Base-by-base conservation (phyloP, 2,329 filamentous ascomycete genomes). In the Mycosphaerella arachidis region DNA sequence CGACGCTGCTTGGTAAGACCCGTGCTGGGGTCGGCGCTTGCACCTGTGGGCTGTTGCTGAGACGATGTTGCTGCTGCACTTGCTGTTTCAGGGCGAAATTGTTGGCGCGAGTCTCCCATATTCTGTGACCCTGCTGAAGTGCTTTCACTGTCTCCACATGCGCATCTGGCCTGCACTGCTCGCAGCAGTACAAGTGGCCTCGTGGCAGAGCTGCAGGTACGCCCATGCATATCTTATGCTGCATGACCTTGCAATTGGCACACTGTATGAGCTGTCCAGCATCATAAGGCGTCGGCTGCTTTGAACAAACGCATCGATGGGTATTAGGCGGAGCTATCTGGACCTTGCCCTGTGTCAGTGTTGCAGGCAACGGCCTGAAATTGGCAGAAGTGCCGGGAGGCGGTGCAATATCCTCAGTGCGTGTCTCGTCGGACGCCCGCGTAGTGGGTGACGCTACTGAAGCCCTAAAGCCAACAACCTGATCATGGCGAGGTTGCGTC, bases 171-270 rank as follows among this genome's bases (percentile, higher is more conserved):
- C 50, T 31, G n/a, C 50, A 52, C 29, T 52, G 50, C 50, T 52
- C 50, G 30, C 50, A 52, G 30, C 50, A 52, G 30, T 52, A 52
- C 10, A 52, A 30, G n/a, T 52, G 50, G 10, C 50, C 50, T 10
- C 50, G 50, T 10, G 50, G 50, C n/a, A 52, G 30, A 3, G n/a
- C 30, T n/a, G 27, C 10, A 52, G 50, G 50, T 30, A 52, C 50
- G n/a, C 50, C 50, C 50, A 52, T 52, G 20, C 50, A 52, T 31
- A 52, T 52, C 29, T 52, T 52, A 35, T 52, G 50, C n/a, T 52
- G 50, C 50, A 52, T 52, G 27, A 52, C 50, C 16, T 52, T 52
- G n/a, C 50, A 52, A 35, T 20, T 52, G 50, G 29, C 30, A 30
- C 50, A 52, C 24, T 52, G 50, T 18, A 52, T 52, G 10, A 31